Base-by-base conservation (phyloP, 345 rosid genomes). In the Brassica carinata region DNA sequence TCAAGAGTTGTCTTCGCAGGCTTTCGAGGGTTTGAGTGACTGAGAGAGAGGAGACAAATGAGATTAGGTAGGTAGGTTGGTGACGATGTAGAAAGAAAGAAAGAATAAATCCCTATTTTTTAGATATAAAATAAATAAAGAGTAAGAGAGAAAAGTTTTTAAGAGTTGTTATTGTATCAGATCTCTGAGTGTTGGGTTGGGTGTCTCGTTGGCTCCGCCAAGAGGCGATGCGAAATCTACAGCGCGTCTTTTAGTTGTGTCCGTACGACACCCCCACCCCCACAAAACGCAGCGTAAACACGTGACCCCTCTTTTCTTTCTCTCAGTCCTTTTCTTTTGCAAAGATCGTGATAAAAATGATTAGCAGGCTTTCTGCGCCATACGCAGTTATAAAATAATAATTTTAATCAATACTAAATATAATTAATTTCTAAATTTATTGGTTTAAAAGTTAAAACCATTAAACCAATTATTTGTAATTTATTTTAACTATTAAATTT, bases 131-230 rank as follows among this genome's bases (percentile, higher is more conserved):
- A 6, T 1, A 7, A 29, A n/a, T 14, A 43, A 8, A 14, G 9
- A 15, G 3, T 1, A 4, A 17, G 8, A 10, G 14, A 43, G 5
- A 64, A 30, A 14, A 30, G 2, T 30, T 38, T 36, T 40, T 40
- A 40, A 10, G 14, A 9, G 10, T 40, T 40, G 14, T 2, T 29
- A 29, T n/a, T 10, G 14, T 29, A 51, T 0, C 7, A 48, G 79
- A 74, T 68, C 61, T 64, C 1, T 64, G 55, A 29, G 63, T 59
- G 55, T n/a, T 68, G 61, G 75, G 79, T 1, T 70, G 18, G 58
- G 79, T 75, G 79, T 71, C 80, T 63, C 73, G 80, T 64, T 29
- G 77, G 77, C 71, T 81, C 77, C 80, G 80, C 72, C 69, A 81
- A 76, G 73, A 71, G 77, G 64, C 55, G 73, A 26, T 15, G 69